Percentiles rank a stretch among this genome's conserved stretches.
phyloP scores from a whole-genome alignment of 768 basidiomycete genomes.

The Lentinula edodes region DNA sequence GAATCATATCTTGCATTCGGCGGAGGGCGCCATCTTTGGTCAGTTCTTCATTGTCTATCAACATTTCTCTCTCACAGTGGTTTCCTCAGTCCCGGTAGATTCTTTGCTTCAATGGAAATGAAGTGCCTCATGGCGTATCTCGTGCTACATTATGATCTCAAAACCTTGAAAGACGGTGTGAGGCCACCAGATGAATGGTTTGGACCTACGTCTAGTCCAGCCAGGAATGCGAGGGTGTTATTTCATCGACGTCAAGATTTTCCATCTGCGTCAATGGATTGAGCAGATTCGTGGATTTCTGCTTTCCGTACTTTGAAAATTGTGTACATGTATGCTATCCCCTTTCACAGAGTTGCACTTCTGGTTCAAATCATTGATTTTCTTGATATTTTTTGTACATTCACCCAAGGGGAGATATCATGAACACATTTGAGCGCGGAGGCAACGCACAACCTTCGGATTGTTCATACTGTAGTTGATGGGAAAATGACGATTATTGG shows the following conservation, averaged over 20 bases:
- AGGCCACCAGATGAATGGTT: slow-evolving; percentile 30
- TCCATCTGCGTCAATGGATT: neutral
- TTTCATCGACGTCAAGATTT: neutral
- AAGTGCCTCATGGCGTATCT: slow-evolving; percentile 36
- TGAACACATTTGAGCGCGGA: too few relatives aligned
- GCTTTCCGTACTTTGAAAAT: too few relatives aligned
- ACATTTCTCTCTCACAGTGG: neutral
- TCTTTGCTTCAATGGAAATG: slow-evolving; percentile 33
- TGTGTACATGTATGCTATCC: too few relatives aligned
- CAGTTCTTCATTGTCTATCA: slow-evolving; percentile 8
- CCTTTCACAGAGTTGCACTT: too few relatives aligned
- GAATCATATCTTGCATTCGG: slow-evolving; percentile 29
- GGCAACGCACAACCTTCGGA: too few relatives aligned
- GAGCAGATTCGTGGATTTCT: too few relatives aligned
- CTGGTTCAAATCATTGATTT: too few relatives aligned
- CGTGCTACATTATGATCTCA: slow-evolving; percentile 34
- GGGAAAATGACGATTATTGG: too few relatives aligned
- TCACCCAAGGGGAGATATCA: too few relatives aligned
- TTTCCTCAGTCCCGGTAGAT: slow-evolving; percentile 32
- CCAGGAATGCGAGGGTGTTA: slow-evolving; percentile 7
- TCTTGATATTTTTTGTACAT: too few relatives aligned
- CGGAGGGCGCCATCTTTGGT: slow-evolving; percentile 29
- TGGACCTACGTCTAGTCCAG: slow-evolving; percentile 11
- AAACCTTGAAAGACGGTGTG: slow-evolving; percentile 24
- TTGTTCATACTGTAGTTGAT: too few relatives aligned